phyloP scores from a whole-genome alignment of 345 rosid species.

The Mercurialis annua region DNA sequence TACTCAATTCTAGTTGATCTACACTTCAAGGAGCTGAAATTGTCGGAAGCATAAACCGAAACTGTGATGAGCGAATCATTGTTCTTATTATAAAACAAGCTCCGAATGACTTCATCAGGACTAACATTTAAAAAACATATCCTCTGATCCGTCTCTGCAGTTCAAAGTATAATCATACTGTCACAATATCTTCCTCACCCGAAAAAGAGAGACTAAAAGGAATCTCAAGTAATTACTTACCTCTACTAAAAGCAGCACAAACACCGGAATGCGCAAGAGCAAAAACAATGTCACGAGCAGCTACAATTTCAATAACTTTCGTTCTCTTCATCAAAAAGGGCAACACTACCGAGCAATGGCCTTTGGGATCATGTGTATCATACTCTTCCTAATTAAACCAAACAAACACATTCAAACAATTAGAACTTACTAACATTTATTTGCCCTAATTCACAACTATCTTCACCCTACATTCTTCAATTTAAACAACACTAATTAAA shows the following conservation, averaged over 20 bases:
- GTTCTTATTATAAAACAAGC: constrained; percentile 90
- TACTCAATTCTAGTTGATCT: constrained; percentile 94
- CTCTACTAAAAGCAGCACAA: constrained; percentile 91
- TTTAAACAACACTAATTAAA: not conserved
- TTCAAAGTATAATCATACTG: not conserved
- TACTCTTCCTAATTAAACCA: constrained; percentile 65
- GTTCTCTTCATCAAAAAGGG: constrained; percentile 90
- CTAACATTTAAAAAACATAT: constrained; percentile 84
- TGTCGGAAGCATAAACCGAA: constrained; percentile 89
- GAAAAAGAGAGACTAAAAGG: not conserved
- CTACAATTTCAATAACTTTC: constrained; percentile 90
- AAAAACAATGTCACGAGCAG: constrained; percentile 89
- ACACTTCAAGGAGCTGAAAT: constrained; percentile 95
- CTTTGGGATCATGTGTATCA: constrained; percentile 94
- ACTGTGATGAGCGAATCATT: constrained; percentile 96
- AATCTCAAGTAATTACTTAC: constrained; percentile 24
- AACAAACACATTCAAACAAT: not conserved
- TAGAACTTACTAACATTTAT: not conserved
- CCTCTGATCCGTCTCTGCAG: constrained; percentile 77
- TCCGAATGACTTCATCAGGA: constrained; percentile 89
- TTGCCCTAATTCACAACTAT: not conserved
- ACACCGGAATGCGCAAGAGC: constrained; percentile 97
- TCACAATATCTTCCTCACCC: not conserved
- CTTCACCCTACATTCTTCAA: not conserved
- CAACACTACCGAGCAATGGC: constrained; percentile 67